These are phyloP conservation scores for Mycena galopus DNA, from an alignment of 768 basidiomycete species.

Conservation along the genomic window DNA sequence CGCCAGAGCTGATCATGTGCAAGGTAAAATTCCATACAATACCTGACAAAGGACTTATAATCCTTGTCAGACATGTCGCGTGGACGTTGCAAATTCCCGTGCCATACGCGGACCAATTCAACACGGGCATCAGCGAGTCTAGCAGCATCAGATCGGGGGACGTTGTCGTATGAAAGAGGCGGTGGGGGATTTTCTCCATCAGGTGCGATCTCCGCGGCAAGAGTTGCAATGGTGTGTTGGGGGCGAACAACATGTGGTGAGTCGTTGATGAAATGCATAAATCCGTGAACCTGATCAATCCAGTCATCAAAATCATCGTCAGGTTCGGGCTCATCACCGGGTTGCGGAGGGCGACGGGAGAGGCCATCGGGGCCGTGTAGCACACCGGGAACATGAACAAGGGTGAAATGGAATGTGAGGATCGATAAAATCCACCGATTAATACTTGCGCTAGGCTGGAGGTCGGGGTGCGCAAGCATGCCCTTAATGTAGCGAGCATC, in stretches of 20 bases:
- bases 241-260: background rate
- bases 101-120: constrained; percentile 25
- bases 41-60: constrained; percentile 34
- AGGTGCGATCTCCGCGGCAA: background rate
- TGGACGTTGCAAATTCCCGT: constrained; percentile 18
- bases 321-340: constrained; percentile 36
- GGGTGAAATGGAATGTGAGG: constrained; percentile 46
- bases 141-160: constrained; percentile 5
- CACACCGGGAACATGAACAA: constrained; percentile 48
- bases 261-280: constrained; percentile 33
- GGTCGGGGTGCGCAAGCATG: constrained; percentile 50
- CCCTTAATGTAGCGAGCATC: constrained; percentile 50
- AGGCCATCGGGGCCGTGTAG: constrained; percentile 48
- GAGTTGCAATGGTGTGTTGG: background rate
- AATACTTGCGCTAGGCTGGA: constrained; percentile 47
- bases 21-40: constrained; percentile 40
- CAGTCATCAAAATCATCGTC: too few relatives aligned
- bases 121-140: constrained; percentile 17
- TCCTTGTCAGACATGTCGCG: constrained; percentile 26
- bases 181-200: background rate
- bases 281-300: constrained; percentile 9
- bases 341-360: constrained; percentile 36
- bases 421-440: constrained; percentile 54
- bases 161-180: background rate
- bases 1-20: constrained; percentile 38